phyloP scores from a whole-genome alignment of 2,329 filamentous ascomycete genomes.

The Hypomyces rosellus region DNA sequence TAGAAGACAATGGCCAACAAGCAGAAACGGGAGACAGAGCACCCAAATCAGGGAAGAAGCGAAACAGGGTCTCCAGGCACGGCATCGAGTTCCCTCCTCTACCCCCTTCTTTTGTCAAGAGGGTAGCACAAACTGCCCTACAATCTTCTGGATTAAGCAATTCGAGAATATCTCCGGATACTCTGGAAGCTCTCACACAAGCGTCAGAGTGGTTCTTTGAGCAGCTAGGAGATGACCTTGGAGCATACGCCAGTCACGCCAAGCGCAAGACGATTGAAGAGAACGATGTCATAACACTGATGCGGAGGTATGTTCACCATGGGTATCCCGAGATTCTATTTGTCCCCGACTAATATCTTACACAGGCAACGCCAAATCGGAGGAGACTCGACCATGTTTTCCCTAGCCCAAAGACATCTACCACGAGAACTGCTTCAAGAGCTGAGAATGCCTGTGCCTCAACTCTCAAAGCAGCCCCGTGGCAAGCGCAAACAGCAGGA shows the following conservation, averaged over 20 bases:
- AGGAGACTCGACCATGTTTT: slow-evolving; percentile 68
- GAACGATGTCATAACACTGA: slow-evolving; percentile 71
- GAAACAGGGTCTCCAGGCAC: slow-evolving; percentile 55
- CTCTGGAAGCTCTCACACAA: slow-evolving; percentile 67
- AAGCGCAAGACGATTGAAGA: slow-evolving; percentile 81
- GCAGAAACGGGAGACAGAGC: slow-evolving; percentile 1
- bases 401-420: slow-evolving; percentile 75
- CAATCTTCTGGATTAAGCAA: slow-evolving; percentile 60
- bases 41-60: slow-evolving; percentile 21
- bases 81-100: slow-evolving; percentile 72
- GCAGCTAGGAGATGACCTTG: slow-evolving; percentile 73
- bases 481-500: slow-evolving; percentile 23
- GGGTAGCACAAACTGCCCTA: slow-evolving; percentile 64
- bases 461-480: slow-evolving; percentile 43
- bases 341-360: not conserved
- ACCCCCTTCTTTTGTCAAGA: slow-evolving; percentile 67
- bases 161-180: slow-evolving; percentile 65
- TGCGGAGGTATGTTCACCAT: slow-evolving; percentile 62
- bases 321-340: slow-evolving; percentile 23
- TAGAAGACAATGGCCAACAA: not conserved
- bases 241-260: slow-evolving; percentile 73
- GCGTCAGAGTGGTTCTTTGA: slow-evolving; percentile 91
- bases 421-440: slow-evolving; percentile 79
- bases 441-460: slow-evolving; percentile 61
- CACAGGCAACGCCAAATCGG: slow-evolving; percentile 71